A percentile compares a stretch with the other conserved stretches of the same genome.
Conservation (phyloP, 495 filamentous ascomycete species). For the Jackrogersella multiformis region DNA sequence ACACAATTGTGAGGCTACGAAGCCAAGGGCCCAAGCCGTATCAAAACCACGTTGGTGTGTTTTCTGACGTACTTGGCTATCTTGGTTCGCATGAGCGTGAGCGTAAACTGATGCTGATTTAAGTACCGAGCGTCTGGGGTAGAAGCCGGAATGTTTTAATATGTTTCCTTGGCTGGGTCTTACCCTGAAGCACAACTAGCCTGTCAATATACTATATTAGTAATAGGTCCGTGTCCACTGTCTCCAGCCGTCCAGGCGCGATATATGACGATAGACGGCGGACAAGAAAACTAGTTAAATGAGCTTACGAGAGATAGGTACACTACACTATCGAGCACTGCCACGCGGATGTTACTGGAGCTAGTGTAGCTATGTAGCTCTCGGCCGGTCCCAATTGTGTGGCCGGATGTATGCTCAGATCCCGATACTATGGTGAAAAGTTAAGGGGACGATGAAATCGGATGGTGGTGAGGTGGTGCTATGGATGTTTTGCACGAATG, state of each 20-base stretch:
- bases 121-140: neutral
- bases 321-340: constrained; percentile 38
- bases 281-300: constrained; percentile 31
- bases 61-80: constrained; percentile 4
- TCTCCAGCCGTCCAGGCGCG: too few relatives aligned
- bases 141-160: constrained; percentile 3
- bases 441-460: constrained; percentile 8
- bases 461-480: neutral
- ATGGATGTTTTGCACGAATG: constrained; percentile 6
- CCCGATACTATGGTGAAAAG: constrained; percentile 26
- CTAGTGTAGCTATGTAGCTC: neutral
- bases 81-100: constrained; percentile 3
- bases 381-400: constrained; percentile 1
- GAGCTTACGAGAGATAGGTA: constrained; percentile 14
- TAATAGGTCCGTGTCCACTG: neutral
- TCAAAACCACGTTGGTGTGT: constrained; percentile 6
- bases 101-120: neutral
- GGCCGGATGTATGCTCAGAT: constrained; percentile 10
- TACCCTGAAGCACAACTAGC: neutral
- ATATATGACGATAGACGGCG: constrained; percentile 12
- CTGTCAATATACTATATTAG: neutral
- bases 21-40: constrained; percentile 23
- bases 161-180: constrained; percentile 4
- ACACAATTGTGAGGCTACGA: constrained; percentile 2
- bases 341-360: constrained; percentile 22